A percentile compares a stretch with the other conserved stretches of the same genome.
Evolutionary conservation across 1,139 yeast species (phyloP).

Genomic region (Debaryomyces psychrophilus): DNA sequence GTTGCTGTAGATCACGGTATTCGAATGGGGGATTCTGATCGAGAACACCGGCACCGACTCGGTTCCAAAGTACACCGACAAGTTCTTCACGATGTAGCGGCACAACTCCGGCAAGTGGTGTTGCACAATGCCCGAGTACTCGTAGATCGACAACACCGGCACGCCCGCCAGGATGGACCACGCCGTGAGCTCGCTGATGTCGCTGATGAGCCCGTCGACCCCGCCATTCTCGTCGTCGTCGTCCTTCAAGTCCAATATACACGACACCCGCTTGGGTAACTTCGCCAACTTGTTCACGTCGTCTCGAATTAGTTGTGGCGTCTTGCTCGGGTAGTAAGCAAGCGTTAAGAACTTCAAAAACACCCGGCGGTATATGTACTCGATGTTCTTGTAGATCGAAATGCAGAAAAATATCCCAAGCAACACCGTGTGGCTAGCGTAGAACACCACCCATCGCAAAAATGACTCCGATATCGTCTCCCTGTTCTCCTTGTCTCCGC

Average conservation of each 20-base stretch:
- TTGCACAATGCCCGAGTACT: constrained; percentile 71
- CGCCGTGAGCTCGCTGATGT: constrained; percentile 74
- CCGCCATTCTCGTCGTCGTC: constrained; percentile 90
- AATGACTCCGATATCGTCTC: not conserved
- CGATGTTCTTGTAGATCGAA: constrained; percentile 56
- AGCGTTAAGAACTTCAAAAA: constrained; percentile 62
- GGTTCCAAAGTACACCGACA: constrained; percentile 76
- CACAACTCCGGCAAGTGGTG: constrained; percentile 58
- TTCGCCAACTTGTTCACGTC: constrained; percentile 75
- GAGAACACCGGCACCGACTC: constrained; percentile 64
- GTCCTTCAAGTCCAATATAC: constrained; percentile 68
- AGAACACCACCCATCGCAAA: constrained; percentile 13
- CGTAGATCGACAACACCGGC: constrained; percentile 72
- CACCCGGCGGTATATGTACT: constrained; percentile 56
- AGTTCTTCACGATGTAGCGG: constrained; percentile 59
- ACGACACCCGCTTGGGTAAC: constrained; percentile 76
- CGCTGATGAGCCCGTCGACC: constrained; percentile 74
- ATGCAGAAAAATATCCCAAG: constrained; percentile 57
- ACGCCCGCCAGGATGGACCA: constrained; percentile 92
- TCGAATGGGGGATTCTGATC: constrained; percentile 64
- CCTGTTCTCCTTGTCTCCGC: not conserved
- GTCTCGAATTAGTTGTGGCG: constrained; percentile 84
- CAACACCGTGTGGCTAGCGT: constrained; percentile 39
- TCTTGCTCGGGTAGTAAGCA: constrained; percentile 76
- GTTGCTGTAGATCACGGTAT: constrained; percentile 48